These are phyloP conservation scores for Cystobasidium sp. DNA, from an alignment of 1,284 basidiomycete species.

Conservation along the genomic window DNA sequence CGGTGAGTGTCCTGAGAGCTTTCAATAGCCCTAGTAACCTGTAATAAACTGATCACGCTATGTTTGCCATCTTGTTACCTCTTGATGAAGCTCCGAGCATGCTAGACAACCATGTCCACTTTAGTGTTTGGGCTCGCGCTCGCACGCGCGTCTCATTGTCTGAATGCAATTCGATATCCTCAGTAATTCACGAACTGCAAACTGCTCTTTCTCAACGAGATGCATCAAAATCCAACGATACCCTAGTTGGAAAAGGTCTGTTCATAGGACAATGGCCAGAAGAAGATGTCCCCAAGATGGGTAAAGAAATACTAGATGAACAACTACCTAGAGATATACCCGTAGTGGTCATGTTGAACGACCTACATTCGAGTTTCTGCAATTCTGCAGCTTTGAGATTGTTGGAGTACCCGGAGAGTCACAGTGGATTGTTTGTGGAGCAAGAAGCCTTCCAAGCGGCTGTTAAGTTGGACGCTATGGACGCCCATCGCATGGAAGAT, in stretches of 20 bases:
- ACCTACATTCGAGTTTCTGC: constrained; percentile 54
- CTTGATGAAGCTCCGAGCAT: constrained; percentile 22
- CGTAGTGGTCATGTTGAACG: constrained; percentile 53
- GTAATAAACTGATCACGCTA: too few relatives aligned
- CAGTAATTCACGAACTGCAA: background rate
- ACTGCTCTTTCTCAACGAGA: background rate
- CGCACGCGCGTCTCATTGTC: constrained; percentile 21
- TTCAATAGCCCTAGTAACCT: constrained; percentile 47
- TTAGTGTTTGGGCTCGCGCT: constrained; percentile 30
- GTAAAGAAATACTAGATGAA: constrained; percentile 49
- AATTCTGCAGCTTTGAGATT: constrained; percentile 52
- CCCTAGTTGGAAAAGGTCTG: constrained; percentile 50
- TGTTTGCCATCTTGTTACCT: too few relatives aligned
- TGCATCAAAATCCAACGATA: constrained; percentile 35
- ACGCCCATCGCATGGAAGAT: constrained; percentile 48
- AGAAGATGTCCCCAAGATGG: constrained; percentile 46
- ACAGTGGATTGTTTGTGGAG: constrained; percentile 51
- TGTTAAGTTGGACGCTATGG: constrained; percentile 49
- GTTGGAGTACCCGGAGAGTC: constrained; percentile 45
- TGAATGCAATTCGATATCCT: constrained; percentile 5
- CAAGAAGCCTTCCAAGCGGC: constrained; percentile 52
- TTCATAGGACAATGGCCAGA: constrained; percentile 53
- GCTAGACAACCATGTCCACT: constrained; percentile 41
- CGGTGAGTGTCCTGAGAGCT: constrained; percentile 48
- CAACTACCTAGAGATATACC: constrained; percentile 48